Evolutionary conservation across 2,329 filamentous ascomycete genomes (phyloP).

Genomic region (Cercospora sesami): DNA sequence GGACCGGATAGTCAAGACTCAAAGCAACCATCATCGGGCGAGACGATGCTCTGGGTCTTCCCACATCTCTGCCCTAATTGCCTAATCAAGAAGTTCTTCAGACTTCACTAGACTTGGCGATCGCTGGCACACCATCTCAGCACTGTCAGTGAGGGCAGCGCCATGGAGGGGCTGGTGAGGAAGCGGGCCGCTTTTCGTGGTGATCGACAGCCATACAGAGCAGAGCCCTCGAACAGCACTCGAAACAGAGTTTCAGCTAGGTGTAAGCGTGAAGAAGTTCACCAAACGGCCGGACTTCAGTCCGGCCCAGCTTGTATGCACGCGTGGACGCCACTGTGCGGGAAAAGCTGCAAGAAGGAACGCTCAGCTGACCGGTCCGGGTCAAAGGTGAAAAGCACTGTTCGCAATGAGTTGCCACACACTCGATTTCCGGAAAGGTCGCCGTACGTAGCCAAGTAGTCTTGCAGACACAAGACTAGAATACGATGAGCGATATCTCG

Average conservation of each 20-base stretch:
- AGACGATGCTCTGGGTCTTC: neutral
- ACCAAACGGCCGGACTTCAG: neutral
- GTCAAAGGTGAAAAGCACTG: neutral
- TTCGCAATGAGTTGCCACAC: neutral
- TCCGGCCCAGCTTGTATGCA: neutral
- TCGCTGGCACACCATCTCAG: neutral
- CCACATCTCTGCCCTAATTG: neutral
- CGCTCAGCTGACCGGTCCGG: neutral
- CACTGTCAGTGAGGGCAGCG: neutral
- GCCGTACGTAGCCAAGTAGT: neutral
- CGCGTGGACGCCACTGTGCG: neutral
- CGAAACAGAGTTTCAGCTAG: neutral
- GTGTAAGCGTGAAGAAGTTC: neutral
- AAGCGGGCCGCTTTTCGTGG: neutral
- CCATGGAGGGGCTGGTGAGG: neutral
- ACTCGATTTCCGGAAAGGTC: neutral
- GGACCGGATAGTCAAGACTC: neutral
- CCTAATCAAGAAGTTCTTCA: neutral
- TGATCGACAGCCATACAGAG: neutral
- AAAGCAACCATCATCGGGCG: neutral
- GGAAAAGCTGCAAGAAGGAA: neutral
- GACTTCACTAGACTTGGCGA: neutral
- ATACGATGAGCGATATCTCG: neutral
- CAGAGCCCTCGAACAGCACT: too few relatives aligned
- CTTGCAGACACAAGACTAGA: neutral